phyloP scores from a whole-genome alignment of 257 asterid species.

The Jasminum sambac region DNA sequence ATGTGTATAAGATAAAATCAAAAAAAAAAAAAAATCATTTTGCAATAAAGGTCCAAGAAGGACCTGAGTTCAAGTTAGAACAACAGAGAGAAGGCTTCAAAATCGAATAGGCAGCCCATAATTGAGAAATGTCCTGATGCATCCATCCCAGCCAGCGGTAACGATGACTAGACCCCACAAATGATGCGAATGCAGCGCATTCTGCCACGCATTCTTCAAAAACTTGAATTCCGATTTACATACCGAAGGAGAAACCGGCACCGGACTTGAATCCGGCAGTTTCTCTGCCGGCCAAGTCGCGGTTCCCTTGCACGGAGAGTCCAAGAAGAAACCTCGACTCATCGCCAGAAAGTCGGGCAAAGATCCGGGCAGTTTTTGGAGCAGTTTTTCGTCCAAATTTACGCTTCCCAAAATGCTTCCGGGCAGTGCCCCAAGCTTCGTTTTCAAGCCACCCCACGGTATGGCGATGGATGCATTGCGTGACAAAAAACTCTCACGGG shows the following conservation, averaged over 20 bases:
- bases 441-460: conserved; percentile 81
- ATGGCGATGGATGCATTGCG: conserved; percentile 72
- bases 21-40: too few species aligned
- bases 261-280: conserved; percentile 37
- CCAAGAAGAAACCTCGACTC: conserved; percentile 66
- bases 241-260: conserved; percentile 33
- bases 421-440: conserved; percentile 44
- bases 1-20: too few species aligned
- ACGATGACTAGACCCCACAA: conserved; percentile 86
- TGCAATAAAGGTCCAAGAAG: background rate
- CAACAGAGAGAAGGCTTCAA: conserved; percentile 29
- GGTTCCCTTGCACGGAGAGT: conserved; percentile 52
- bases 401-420: conserved; percentile 43
- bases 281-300: conserved; percentile 90
- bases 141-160: conserved; percentile 93
- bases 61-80: background rate
- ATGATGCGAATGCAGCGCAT: conserved; percentile 58
- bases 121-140: conserved; percentile 82
- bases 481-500: conserved; percentile 73
- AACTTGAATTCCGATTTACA: conserved; percentile 65
- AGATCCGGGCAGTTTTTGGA: conserved; percentile 43
- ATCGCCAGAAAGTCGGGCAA: conserved; percentile 59
- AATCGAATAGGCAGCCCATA: conserved; percentile 74
- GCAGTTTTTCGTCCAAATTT: conserved; percentile 45
- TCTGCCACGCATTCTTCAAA: conserved; percentile 64